Evolutionary conservation across 805 yeast genomes (phyloP), one percentile per base, ranked within the genome.

Genomic region (Cyberlindnera mycetangii): DNA sequence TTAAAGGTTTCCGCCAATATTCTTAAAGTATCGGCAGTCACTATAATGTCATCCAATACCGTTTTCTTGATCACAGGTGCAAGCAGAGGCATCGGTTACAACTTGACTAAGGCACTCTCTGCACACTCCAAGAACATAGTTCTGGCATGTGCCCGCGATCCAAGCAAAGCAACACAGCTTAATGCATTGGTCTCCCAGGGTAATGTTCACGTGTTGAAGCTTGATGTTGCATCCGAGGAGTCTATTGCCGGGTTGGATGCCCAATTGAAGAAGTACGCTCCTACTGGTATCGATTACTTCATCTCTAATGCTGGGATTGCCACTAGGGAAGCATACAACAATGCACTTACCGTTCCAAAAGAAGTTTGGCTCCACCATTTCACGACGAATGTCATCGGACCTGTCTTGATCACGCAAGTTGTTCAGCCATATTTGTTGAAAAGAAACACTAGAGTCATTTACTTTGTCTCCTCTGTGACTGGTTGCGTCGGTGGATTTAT

Each of bases 401-500:
- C 53, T 10, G 16, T 49, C 8, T 32, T 42, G 22, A 21, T 39
- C 7, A 20, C 44, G 7, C 27, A 47, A 19, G 27, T 11, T 1
- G 41, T 51, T 8, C 39, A 44, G 21, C 55, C 56, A 14, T 52
- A 52, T 20, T 47, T 62, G 25, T 11, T 39, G 15, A 47, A 51
- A 33, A 25, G 49, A 8, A 32, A 40, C 1, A 51, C 59, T 3
- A 61, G 56, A 47, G 50, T 62, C 41, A 37, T 66, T n/a, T 45
- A 59, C 18, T 61, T 62, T 41, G 42, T 62, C 11, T 56, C 70
- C 11, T 50, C 61, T 12, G 14, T 36, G 12, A 64, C 56, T 7
- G 69, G 60, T 3, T 55, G 62, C n/a, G 43, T 60, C 15, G 48
- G 49, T 14, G 32, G 24, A 7, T 37, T 33, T 14, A 50, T 22